Evolutionary conservation across 2,329 filamentous ascomycete species (phyloP), one percentile per base, ranked within the genome.

Genomic region (Monosporascus ibericus): DNA sequence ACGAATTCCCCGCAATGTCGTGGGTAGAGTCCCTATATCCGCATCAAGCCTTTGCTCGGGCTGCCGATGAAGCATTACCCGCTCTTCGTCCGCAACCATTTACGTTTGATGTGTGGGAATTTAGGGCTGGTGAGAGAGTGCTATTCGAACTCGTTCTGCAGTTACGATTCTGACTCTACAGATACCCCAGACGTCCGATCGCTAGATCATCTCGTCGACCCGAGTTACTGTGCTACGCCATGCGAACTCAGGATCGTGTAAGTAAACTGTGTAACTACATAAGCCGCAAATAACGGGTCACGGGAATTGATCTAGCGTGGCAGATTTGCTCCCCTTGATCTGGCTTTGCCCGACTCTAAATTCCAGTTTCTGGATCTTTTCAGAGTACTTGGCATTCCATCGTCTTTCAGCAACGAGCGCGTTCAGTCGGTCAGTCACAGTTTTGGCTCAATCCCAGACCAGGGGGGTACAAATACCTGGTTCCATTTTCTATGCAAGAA

Each of bases 401-500:
- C 57, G 9, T 63, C 66, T 44, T 70, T 71, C 49, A 57, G 61
- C 22, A 55, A 51, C 3, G 69, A 71, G 52, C 62, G 66, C 1
- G 55, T 64, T 1, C 58, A 63, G 18, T 62, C 58, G 1, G 66
- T 68, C 5, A 66, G 61, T 37, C 69, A 71, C 55, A 71, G 69
- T 54, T 67, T 71, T 44, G 65, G 63, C 17, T 54, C 58, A 6
- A 57, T 58, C 6, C 65, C 58, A 15, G 61, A 62, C 37, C 48
- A 34, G 2, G 39, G 59, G 25, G 67, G 55, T n/a, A 61, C 53
- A 17, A 60, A 58, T 34, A 58, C 64, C 0, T 72, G 68, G 69
- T 70, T 72, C 40, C 65, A 68, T 44, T 68, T 65, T 39, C 63
- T 70, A 18, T 70, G 62, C 55, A 70, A 71, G 56, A 66, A 64